These are phyloP conservation scores for Septoria linicola DNA, from an alignment of 2,329 filamentous ascomycete species.

Conservation along the genomic window DNA sequence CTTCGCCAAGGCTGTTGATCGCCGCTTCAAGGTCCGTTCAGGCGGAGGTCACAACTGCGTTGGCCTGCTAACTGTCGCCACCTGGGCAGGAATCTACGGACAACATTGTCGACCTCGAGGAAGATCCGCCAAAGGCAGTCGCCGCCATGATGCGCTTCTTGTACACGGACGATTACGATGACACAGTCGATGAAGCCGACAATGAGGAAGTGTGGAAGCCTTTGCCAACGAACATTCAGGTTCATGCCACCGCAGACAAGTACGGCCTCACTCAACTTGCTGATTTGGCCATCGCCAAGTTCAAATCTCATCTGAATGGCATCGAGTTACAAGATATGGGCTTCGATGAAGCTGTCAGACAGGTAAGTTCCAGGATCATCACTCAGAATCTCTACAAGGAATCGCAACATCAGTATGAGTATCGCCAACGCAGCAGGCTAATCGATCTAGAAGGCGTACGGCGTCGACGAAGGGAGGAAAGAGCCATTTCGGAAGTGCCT, in stretches of 20 bases:
- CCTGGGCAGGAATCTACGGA: slow-evolving; percentile 5
- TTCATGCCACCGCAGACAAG: slow-evolving; percentile 12
- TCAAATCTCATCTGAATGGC: neutral
- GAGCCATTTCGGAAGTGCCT: neutral
- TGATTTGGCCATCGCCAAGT: slow-evolving; percentile 5
- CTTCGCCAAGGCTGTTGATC: slow-evolving; percentile 28
- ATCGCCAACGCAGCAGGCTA: no score
- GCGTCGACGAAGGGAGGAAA: neutral
- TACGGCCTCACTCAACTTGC: slow-evolving; percentile 7
- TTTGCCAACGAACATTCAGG: slow-evolving; percentile 5
- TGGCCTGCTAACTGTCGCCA: neutral
- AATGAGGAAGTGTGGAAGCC: neutral
- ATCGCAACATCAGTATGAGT: no score
- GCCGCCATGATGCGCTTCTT: slow-evolving; percentile 15
- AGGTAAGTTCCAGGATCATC: no score
- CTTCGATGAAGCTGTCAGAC: neutral
- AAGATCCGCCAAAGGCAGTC: slow-evolving; percentile 15
- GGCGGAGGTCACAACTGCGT: no score
- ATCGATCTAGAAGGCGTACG: neutral
- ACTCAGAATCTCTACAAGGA: no score
- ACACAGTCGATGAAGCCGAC: neutral
- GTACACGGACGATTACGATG: slow-evolving; percentile 13
- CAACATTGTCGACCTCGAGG: neutral
- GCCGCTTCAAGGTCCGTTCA: slow-evolving; percentile 26
- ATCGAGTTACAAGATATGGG: no score